phyloP scores from a whole-genome alignment of 2,329 filamentous ascomycete species.

The Furcasterigmium furcatum region DNA sequence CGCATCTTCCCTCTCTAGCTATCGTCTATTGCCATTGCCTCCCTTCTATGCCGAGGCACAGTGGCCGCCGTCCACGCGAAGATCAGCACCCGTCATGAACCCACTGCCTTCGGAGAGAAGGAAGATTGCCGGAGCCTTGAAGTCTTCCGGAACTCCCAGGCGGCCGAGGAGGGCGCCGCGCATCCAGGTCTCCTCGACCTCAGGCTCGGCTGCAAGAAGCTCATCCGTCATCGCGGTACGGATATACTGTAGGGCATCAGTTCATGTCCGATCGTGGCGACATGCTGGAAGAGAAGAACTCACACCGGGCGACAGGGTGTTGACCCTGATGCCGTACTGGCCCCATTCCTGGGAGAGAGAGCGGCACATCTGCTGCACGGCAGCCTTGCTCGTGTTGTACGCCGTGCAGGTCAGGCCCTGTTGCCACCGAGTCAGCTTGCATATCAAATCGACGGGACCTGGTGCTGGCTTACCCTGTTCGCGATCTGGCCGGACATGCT shows the following conservation, averaged over 20 bases:
- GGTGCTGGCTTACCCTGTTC: slow-evolving; percentile 38
- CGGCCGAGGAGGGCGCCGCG: slow-evolving; percentile 49
- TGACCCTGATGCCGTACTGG: slow-evolving; percentile 59
- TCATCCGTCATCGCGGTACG: slow-evolving; percentile 44
- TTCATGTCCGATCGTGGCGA: not conserved
- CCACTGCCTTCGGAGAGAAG: slow-evolving; percentile 52
- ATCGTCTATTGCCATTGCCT: too few species aligned
- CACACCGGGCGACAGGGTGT: slow-evolving; percentile 61
- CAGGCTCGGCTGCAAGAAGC: slow-evolving; percentile 39
- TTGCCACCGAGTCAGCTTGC: not conserved
- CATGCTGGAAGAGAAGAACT: too few species aligned
- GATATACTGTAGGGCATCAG: slow-evolving; percentile 30
- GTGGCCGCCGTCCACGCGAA: slow-evolving; percentile 58
- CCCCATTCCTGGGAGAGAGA: slow-evolving; percentile 63
- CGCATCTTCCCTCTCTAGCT: too few species aligned
- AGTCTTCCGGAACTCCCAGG: slow-evolving; percentile 53
- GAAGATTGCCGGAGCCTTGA: slow-evolving; percentile 54
- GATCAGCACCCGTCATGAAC: slow-evolving; percentile 55
- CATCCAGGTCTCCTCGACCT: slow-evolving; percentile 51
- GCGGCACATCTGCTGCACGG: slow-evolving; percentile 55
- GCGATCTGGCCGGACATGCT: slow-evolving; percentile 47
- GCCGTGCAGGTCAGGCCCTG: slow-evolving; percentile 61
- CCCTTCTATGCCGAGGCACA: slow-evolving; percentile 26
- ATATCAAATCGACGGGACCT: not conserved
- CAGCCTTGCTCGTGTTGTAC: slow-evolving; percentile 62